Percentiles rank a stretch among this genome's conserved stretches.
Evolutionary conservation across 2,329 filamentous ascomycete species (phyloP).

Genomic region (Alternaria postmessia): DNA sequence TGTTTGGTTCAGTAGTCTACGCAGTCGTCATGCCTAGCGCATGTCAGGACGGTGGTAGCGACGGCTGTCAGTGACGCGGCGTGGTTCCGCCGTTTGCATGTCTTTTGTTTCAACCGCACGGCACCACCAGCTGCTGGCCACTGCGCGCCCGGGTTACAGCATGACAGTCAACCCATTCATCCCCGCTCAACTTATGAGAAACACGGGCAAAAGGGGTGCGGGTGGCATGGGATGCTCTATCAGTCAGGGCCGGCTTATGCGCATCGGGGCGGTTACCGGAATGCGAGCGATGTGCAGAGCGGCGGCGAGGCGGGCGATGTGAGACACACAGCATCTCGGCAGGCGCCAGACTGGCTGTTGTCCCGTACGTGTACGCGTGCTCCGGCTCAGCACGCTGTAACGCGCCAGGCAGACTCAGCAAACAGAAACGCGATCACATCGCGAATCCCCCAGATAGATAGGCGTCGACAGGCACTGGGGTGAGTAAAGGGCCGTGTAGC

Average conservation of each 20-base stretch:
- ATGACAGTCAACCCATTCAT: constrained; percentile 12
- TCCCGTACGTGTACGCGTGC: constrained; percentile 1
- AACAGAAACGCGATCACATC: background rate
- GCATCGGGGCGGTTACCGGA: constrained; percentile 18
- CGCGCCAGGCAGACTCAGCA: constrained; percentile 12
- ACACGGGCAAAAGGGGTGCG: constrained; percentile 15
- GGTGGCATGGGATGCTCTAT: constrained; percentile 5
- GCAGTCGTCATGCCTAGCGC: background rate
- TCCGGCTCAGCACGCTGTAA: constrained; percentile 5
- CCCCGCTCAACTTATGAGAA: constrained; percentile 11
- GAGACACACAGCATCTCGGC: constrained; percentile 2
- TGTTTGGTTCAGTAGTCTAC: constrained; percentile 10
- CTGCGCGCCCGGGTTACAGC: constrained; percentile 13
- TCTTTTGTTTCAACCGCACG: constrained; percentile 25
- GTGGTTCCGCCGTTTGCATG: constrained; percentile 21
- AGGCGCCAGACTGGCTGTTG: constrained; percentile 12
- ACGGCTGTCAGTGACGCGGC: constrained; percentile 16
- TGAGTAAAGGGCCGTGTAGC: background rate
- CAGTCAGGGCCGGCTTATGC: constrained; percentile 9
- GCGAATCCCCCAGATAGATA: constrained; percentile 12
- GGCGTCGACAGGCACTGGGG: background rate
- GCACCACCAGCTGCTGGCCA: constrained; percentile 12
- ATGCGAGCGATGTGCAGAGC: constrained; percentile 6
- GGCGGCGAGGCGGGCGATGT: constrained; percentile 10
- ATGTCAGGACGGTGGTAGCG: constrained; percentile 1